A percentile compares a stretch with the other conserved stretches of the same genome.
Evolutionary conservation across 106 monocot genomes (phyloP).

Genomic region (Cymbidium sinense): DNA sequence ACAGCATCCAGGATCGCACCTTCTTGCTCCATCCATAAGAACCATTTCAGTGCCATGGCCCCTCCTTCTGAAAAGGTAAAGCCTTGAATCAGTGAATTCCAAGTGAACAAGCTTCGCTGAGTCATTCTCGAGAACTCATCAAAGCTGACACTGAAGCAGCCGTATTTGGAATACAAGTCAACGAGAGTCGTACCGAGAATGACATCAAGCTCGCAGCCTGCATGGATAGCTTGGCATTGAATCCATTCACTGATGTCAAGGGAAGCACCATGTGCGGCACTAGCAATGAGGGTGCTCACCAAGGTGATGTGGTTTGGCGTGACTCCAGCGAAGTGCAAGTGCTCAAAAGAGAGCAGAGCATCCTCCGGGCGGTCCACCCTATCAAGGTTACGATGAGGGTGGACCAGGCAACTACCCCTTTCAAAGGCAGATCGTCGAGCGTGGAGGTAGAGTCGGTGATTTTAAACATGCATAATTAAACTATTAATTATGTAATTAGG

Average conservation of each 20-base stretch:
- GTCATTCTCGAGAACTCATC: constrained; percentile 26
- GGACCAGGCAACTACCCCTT: too few species aligned
- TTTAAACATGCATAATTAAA: too few species aligned
- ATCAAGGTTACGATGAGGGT: constrained; percentile 22
- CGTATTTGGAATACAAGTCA: constrained; percentile 66
- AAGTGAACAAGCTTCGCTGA: too few species aligned
- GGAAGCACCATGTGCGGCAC: constrained; percentile 19
- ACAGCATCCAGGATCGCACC: constrained; percentile 28
- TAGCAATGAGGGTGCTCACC: constrained; percentile 25
- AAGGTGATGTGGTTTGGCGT: constrained; percentile 33
- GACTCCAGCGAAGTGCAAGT: constrained; percentile 13
- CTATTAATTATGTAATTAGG: too few species aligned
- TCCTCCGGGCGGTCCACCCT: constrained; percentile 5
- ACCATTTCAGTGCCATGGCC: constrained; percentile 31
- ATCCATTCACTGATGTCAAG: constrained; percentile 37
- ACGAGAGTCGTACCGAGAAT: constrained; percentile 43
- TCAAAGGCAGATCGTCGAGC: constrained; percentile 41
- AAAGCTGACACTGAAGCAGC: constrained; percentile 13
- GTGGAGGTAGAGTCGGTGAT: too few species aligned
- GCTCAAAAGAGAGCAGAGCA: too few species aligned
- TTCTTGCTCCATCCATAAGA: constrained; percentile 33
- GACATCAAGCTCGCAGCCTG: too few species aligned
- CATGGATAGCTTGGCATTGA: too few species aligned
- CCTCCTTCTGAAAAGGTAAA: constrained; percentile 29
- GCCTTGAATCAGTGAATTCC: constrained; percentile 33